Evolutionary conservation across 257 asterid species (phyloP).

Genomic region (Paulownia fortunei): DNA sequence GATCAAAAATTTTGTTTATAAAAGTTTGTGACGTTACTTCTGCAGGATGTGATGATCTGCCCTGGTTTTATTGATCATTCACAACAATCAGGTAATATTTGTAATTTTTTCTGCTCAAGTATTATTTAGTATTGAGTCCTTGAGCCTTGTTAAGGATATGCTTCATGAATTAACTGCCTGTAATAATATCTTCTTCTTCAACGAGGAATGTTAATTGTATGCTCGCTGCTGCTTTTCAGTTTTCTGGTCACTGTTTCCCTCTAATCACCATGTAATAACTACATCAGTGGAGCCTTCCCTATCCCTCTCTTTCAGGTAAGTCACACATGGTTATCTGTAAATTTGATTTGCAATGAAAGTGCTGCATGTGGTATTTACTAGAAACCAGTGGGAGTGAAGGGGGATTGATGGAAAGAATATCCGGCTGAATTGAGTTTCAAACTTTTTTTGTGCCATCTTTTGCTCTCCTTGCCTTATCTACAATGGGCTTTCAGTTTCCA

Average conservation of each 20-base stretch:
- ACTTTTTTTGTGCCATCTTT: not conserved
- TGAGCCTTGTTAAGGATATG: not conserved
- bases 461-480: no score
- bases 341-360: not conserved
- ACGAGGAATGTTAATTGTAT: not conserved
- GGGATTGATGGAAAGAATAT: no score
- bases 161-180: slow-evolving; percentile 11
- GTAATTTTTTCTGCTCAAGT: not conserved
- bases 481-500: no score
- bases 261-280: slow-evolving; percentile 59
- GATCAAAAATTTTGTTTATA: slow-evolving; percentile 14
- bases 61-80: slow-evolving; percentile 67
- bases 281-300: slow-evolving; percentile 82
- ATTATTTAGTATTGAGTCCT: not conserved
- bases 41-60: slow-evolving; percentile 73
- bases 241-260: slow-evolving; percentile 86
- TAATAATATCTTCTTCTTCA: not conserved
- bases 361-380: not conserved
- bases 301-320: slow-evolving; percentile 83
- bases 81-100: slow-evolving; percentile 63
- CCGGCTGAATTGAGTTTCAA: not conserved
- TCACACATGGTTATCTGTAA: not conserved
- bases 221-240: slow-evolving; percentile 52
- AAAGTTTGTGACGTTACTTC: slow-evolving; percentile 20
- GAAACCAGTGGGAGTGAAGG: no score